Base-by-base conservation (phyloP, 805 yeast species). In the Ogataea pilisensis region DNA sequence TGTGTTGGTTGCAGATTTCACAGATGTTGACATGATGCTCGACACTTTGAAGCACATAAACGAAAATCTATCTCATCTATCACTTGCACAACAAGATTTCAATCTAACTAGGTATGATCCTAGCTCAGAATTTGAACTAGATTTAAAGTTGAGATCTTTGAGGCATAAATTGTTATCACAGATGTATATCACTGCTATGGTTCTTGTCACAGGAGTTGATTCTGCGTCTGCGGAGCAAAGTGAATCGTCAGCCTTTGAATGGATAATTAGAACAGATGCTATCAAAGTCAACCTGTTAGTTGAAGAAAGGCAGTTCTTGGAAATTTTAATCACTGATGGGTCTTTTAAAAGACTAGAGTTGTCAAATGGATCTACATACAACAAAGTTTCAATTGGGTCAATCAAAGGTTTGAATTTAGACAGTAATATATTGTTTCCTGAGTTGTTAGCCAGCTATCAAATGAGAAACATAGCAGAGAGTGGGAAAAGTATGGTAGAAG, bases 391-490 rank as follows among this genome's bases (percentile, higher is more conserved):
- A 31, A 69, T 90, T 14, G 70, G 71, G 4, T 71, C 76, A 66
- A 62, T 90, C 44, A 86, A 82, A 51, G 88, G 85, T 0, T 72
- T 81, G 51, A 86, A 87, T 54, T 61, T 85, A 39, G 77, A 75
- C 40, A 64, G 65, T 12, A 61, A 70, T 16, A 75, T 85, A 0
- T 54, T 73, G 2, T 85, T 81, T 53, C 90, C 93, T 0, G 89
- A 86, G 48, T 62, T 91, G 20, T 61, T 91, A 16, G 68, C 83
- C 1, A 81, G 87, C 1, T 73, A 57, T 44, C 53, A 22, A 24
- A 20, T 13, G 29, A 2, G 13, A 25, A 11, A 14, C 45, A 39
- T 27, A 51, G 49, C 13, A 49, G 39, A 16, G 51, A 53, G 11
- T 2, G 21, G 41, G 8, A 49, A 54, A n/a, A 54, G 56, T 33